Conservation (phyloP, 257 asterid species). For the Gentiana dahurica region DNA sequence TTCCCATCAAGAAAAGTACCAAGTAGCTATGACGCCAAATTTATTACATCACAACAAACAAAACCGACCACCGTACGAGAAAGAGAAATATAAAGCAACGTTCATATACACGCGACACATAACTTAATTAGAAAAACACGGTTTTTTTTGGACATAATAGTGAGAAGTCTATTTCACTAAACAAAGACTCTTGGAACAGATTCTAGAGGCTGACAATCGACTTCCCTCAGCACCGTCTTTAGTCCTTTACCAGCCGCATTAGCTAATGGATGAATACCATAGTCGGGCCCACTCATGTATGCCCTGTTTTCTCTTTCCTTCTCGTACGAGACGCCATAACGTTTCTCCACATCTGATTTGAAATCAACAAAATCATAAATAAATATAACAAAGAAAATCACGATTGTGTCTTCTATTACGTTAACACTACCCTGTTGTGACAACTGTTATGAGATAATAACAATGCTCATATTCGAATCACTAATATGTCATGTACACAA, state of each 20-base stretch:
- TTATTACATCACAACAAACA: no score
- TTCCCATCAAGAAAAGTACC: no score
- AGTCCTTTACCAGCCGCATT: constrained; percentile 65
- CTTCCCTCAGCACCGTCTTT: constrained; percentile 62
- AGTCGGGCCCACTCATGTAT: constrained; percentile 39
- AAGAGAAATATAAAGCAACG: background rate
- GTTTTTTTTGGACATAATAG: background rate
- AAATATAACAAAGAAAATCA: no score
- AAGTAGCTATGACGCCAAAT: no score
- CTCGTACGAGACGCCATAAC: constrained; percentile 32
- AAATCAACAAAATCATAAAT: background rate
- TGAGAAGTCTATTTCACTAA: constrained; percentile 2
- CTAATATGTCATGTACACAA: background rate
- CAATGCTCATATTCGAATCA: background rate
- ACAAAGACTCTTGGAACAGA: constrained; percentile 34
- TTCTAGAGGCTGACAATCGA: constrained; percentile 39
- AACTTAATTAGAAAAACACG: no score
- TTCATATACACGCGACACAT: no score
- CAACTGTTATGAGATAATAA: background rate
- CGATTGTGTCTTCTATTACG: background rate
- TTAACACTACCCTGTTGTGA: background rate
- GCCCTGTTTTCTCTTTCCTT: constrained; percentile 54
- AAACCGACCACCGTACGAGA: background rate
- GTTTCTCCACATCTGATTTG: constrained; percentile 44
- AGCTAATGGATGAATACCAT: constrained; percentile 75